These are phyloP conservation scores for Arthroderma uncinatum DNA, from an alignment of 2,329 filamentous ascomycete species.

Conservation along the genomic window DNA sequence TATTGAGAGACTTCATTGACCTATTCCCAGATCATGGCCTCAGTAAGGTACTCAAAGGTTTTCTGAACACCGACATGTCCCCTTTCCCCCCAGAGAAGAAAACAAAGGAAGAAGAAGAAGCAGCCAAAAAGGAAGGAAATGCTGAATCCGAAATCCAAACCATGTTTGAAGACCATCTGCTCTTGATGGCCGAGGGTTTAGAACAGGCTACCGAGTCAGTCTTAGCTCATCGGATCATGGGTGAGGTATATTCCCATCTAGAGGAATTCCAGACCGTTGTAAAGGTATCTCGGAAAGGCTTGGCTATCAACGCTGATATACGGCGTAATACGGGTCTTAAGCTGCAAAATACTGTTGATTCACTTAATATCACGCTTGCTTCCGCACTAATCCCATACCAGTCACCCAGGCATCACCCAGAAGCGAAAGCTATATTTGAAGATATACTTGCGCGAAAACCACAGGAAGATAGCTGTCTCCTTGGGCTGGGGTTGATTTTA, in stretches of 20 bases:
- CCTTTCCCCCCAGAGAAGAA: constrained; percentile 52
- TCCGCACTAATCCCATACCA: constrained; percentile 88
- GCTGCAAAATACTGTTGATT: constrained; percentile 60
- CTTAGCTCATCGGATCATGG: constrained; percentile 71
- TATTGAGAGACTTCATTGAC: constrained; percentile 68
- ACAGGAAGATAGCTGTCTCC: constrained; percentile 66
- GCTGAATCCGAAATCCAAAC: constrained; percentile 34
- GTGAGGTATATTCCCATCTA: constrained; percentile 69
- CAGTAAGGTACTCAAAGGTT: constrained; percentile 69
- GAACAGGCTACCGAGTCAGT: constrained; percentile 54
- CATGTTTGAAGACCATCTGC: constrained; percentile 64
- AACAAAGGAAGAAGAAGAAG: constrained; percentile 32
- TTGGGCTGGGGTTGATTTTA: constrained; percentile 81
- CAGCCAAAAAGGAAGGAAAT: constrained; percentile 31
- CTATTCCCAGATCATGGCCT: constrained; percentile 80
- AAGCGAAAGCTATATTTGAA: constrained; percentile 79
- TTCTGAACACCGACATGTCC: constrained; percentile 69
- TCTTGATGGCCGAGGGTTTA: constrained; percentile 69
- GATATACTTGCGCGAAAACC: constrained; percentile 64
- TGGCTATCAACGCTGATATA: constrained; percentile 50
- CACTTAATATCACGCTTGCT: constrained; percentile 64
- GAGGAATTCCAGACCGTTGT: constrained; percentile 77
- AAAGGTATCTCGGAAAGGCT: constrained; percentile 65
- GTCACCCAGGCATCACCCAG: constrained; percentile 75
- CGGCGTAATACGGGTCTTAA: constrained; percentile 55